These are phyloP conservation scores for Xenosphaeropsis pyriputrescens DNA, from an alignment of 2,329 filamentous ascomycete genomes.

Conservation along the genomic window DNA sequence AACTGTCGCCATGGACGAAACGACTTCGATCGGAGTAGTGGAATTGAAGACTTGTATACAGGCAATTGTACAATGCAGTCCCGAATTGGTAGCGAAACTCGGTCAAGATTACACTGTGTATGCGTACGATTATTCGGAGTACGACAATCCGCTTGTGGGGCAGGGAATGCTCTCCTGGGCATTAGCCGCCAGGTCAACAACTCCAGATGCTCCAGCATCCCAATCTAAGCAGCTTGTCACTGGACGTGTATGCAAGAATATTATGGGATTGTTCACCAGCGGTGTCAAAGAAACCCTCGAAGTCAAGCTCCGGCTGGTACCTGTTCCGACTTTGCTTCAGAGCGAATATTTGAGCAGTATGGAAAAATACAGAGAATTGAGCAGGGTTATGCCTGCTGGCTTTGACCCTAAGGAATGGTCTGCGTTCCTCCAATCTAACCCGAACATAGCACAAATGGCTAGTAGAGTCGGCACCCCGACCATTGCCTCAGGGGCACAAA, in stretches of 20 bases:
- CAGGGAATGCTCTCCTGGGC: slow-evolving; percentile 90
- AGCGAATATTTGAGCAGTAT: slow-evolving; percentile 45
- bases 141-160: slow-evolving; percentile 81
- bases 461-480: slow-evolving; percentile 8
- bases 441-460: slow-evolving; percentile 26
- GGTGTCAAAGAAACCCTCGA: slow-evolving; percentile 80
- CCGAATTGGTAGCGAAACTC: slow-evolving; percentile 64
- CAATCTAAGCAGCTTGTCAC: slow-evolving; percentile 63
- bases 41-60: slow-evolving; percentile 79
- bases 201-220: slow-evolving; percentile 35
- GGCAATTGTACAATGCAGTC: slow-evolving; percentile 64
- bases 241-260: slow-evolving; percentile 77
- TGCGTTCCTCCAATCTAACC: slow-evolving; percentile 60
- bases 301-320: slow-evolving; percentile 77
- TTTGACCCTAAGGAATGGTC: slow-evolving; percentile 68
- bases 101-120: slow-evolving; percentile 86
- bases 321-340: slow-evolving; percentile 44
- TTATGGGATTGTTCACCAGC: slow-evolving; percentile 70
- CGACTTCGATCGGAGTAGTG: slow-evolving; percentile 69
- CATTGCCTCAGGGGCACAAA: slow-evolving; percentile 3
- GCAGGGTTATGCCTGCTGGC: slow-evolving; percentile 38
- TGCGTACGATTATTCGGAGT: slow-evolving; percentile 91
- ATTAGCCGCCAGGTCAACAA: slow-evolving; percentile 40
- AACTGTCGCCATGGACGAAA: slow-evolving; percentile 67
- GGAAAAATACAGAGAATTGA: slow-evolving; percentile 43